Evolutionary conservation across 805 yeast genomes (phyloP).

Genomic region (Teunomyces barrocoloradensis): DNA sequence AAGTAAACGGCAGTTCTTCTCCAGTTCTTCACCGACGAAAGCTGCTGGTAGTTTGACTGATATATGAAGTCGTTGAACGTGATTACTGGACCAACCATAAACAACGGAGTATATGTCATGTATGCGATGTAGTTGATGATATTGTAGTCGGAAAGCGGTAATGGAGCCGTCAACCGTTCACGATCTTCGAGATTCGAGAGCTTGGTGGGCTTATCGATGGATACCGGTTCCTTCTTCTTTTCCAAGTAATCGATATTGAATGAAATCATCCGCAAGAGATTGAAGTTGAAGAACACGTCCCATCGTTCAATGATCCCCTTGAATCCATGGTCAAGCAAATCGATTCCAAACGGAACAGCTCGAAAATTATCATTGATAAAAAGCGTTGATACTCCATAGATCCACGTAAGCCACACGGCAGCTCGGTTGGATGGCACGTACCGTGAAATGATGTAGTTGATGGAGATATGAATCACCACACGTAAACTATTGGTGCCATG

Average conservation of each 20-base stretch:
- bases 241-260: conserved; percentile 74
- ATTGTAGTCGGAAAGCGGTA: conserved; percentile 59
- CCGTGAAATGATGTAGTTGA: conserved; percentile 53
- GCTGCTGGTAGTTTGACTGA: conserved; percentile 56
- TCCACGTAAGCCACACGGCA: conserved; percentile 60
- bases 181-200: conserved; percentile 47
- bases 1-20: conserved; percentile 61
- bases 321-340: conserved; percentile 56
- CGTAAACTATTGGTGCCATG: conserved; percentile 78
- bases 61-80: conserved; percentile 88
- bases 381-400: conserved; percentile 72
- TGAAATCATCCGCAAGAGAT: conserved; percentile 79
- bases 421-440: conserved; percentile 27
- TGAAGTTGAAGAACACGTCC: conserved; percentile 95
- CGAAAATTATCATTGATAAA: conserved; percentile 74
- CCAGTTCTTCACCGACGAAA: conserved; percentile 54
- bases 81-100: conserved; percentile 92
- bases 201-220: conserved; percentile 1
- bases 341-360: conserved; percentile 52
- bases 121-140: conserved; percentile 71
- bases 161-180: conserved; percentile 62
- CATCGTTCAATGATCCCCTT: conserved; percentile 83
- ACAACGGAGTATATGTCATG: conserved; percentile 79
- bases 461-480: conserved; percentile 54
- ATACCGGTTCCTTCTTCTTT: conserved; percentile 17